Percentiles rank a stretch among this genome's conserved stretches.
These are phyloP conservation scores for Pseudocercospora fuligena DNA, from an alignment of 2,329 filamentous ascomycete genomes.

Conservation along the genomic window DNA sequence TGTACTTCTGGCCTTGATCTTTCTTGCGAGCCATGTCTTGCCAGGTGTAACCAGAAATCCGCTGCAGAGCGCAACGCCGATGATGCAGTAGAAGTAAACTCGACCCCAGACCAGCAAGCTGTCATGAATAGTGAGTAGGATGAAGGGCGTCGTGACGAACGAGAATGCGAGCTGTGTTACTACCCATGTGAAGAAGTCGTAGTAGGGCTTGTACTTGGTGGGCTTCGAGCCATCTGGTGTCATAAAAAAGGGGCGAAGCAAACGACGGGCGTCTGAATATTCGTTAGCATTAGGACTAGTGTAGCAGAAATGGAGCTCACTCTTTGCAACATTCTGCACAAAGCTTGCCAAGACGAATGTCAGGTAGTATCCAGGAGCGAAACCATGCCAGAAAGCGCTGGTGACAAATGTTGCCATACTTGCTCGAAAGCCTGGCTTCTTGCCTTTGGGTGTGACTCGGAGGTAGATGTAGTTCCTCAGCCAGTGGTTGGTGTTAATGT, in stretches of 20 bases:
- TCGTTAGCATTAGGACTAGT: slow-evolving; percentile 13
- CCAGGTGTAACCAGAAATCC: slow-evolving; percentile 80
- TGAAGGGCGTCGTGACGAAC: slow-evolving; percentile 83
- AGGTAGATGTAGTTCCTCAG: slow-evolving; percentile 94
- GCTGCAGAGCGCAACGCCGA: slow-evolving; percentile 68
- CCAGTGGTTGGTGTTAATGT: slow-evolving; percentile 99
- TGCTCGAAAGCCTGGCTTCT: slow-evolving; percentile 94
- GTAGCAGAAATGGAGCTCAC: slow-evolving; percentile 59
- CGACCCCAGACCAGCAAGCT: slow-evolving; percentile 79
- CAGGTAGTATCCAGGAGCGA: slow-evolving; percentile 95
- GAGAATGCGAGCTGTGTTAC: slow-evolving; percentile 81
- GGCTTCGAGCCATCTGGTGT: slow-evolving; percentile 73
- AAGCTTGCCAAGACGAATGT: slow-evolving; percentile 88
- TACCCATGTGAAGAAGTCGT: slow-evolving; percentile 77
- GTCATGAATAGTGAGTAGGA: slow-evolving; percentile 73
- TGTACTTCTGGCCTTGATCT: slow-evolving; percentile 45
- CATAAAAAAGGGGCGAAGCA: slow-evolving; percentile 91
- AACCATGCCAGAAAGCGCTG: slow-evolving; percentile 96
- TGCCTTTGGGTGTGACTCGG: slow-evolving; percentile 89
- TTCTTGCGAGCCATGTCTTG: slow-evolving; percentile 57
- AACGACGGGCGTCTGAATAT: slow-evolving; percentile 77
- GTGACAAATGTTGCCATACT: slow-evolving; percentile 93
- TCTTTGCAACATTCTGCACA: slow-evolving; percentile 91
- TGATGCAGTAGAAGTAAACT: slow-evolving; percentile 84
- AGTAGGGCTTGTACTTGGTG: slow-evolving; percentile 77